These are phyloP conservation scores for Penicillium glabrum DNA, from an alignment of 2,329 filamentous ascomycete genomes.

Conservation along the genomic window DNA sequence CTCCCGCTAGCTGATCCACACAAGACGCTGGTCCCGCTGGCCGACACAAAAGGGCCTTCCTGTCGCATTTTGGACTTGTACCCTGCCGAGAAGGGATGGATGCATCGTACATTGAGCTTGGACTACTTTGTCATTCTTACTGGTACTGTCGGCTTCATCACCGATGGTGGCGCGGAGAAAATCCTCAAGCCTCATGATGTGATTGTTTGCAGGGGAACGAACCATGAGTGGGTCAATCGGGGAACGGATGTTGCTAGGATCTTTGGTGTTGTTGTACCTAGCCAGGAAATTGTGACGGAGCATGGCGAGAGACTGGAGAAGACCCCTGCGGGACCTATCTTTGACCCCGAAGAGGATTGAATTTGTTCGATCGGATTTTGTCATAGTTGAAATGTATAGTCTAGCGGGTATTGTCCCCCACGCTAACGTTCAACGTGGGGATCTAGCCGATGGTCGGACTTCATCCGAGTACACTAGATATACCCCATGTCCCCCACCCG, in stretches of 20 bases:
- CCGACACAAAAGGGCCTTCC: constrained; percentile 24
- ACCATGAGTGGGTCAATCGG: constrained; percentile 49
- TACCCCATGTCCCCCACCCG: neutral
- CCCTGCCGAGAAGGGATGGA: constrained; percentile 18
- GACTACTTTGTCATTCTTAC: constrained; percentile 31
- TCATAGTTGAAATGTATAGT: neutral
- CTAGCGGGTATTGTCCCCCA: neutral
- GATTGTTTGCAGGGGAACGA: constrained; percentile 39
- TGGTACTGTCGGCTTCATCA: constrained; percentile 25
- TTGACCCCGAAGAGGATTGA: constrained; percentile 19
- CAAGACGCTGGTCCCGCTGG: constrained; percentile 22
- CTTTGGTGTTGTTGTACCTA: constrained; percentile 42
- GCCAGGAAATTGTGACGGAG: constrained; percentile 40
- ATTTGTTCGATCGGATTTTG: neutral
- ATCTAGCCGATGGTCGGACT: neutral
- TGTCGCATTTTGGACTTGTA: constrained; percentile 21
- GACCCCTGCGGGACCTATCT: constrained; percentile 23
- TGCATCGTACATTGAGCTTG: constrained; percentile 31
- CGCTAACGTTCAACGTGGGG: neutral
- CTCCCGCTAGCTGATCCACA: constrained; percentile 19
- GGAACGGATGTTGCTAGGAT: constrained; percentile 39
- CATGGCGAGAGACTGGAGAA: constrained; percentile 42
- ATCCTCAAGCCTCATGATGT: constrained; percentile 28
- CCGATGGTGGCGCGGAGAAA: constrained; percentile 30
- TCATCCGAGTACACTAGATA: neutral